phyloP scores from a whole-genome alignment of 441 rosid genomes.

The Populus hybrid region DNA sequence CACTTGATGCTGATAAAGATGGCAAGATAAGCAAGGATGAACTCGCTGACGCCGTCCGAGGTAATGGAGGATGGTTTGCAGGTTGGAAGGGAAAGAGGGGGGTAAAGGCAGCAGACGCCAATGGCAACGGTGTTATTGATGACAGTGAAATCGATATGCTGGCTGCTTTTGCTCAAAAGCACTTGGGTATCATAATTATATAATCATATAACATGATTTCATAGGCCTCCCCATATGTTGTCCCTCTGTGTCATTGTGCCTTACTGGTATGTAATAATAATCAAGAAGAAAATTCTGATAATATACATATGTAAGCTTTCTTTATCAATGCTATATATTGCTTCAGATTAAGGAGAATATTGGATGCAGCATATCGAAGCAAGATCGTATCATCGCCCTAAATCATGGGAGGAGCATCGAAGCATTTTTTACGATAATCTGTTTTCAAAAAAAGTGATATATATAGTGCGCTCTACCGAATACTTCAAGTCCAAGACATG shows the following conservation, averaged over 20 bases:
- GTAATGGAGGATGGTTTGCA: constrained; percentile 34
- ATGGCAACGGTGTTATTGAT: constrained; percentile 35
- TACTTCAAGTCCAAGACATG: not conserved
- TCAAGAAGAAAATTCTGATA: not conserved
- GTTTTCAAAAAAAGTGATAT: too few species aligned
- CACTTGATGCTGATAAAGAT: constrained; percentile 27
- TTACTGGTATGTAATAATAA: not conserved
- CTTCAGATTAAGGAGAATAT: not conserved
- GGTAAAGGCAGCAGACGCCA: constrained; percentile 22
- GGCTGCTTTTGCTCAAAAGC: constrained; percentile 28
- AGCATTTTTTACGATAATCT: not conserved
- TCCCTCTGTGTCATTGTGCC: not conserved
- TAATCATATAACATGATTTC: not conserved
- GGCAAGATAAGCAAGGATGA: constrained; percentile 13
- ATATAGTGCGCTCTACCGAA: not conserved
- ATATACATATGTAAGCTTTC: not conserved
- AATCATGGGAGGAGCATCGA: not conserved
- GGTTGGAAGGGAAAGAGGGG: constrained; percentile 26
- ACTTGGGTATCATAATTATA: constrained; percentile 21
- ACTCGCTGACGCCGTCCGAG: constrained; percentile 28
- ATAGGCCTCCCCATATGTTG: not conserved
- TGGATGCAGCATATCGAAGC: not conserved
- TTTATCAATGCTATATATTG: not conserved
- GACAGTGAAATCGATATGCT: constrained; percentile 30
- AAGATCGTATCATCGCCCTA: not conserved